These are phyloP conservation scores for Cytospora schulzeri DNA, from an alignment of 2,329 filamentous ascomycete species.

Conservation along the genomic window DNA sequence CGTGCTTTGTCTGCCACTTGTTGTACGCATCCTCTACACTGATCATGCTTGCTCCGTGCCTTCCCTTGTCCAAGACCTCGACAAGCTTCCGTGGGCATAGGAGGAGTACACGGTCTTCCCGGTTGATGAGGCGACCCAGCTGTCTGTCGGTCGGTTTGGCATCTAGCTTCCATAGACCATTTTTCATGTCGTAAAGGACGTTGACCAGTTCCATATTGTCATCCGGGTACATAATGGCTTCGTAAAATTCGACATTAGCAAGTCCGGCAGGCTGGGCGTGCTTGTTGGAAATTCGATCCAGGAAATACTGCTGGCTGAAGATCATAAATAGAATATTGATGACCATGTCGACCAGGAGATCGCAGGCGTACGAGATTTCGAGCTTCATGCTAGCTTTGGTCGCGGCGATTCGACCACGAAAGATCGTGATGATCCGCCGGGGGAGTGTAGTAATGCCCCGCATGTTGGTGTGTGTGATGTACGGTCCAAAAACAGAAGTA, in stretches of 20 bases:
- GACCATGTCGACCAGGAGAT: neutral
- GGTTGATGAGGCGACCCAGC: neutral
- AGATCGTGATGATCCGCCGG: neutral
- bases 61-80: neutral
- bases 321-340: neutral
- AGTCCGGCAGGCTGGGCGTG: neutral
- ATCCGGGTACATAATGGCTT: neutral
- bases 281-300: neutral
- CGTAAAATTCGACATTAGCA: constrained; percentile 1
- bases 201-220: neutral
- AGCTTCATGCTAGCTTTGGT: neutral
- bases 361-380: neutral
- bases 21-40: neutral
- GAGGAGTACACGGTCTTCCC: constrained; percentile 4
- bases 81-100: constrained; percentile 2
- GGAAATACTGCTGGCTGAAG: neutral
- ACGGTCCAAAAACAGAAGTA: neutral
- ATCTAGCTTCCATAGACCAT: neutral
- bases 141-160: neutral
- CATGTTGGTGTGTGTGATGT: neutral
- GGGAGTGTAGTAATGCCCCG: neutral
- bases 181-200: neutral
- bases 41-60: neutral
- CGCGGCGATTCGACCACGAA: neutral
- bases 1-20: neutral